Base-by-base conservation (phyloP, 140 eudicot genomes). In the Bidens hawaiensis region DNA sequence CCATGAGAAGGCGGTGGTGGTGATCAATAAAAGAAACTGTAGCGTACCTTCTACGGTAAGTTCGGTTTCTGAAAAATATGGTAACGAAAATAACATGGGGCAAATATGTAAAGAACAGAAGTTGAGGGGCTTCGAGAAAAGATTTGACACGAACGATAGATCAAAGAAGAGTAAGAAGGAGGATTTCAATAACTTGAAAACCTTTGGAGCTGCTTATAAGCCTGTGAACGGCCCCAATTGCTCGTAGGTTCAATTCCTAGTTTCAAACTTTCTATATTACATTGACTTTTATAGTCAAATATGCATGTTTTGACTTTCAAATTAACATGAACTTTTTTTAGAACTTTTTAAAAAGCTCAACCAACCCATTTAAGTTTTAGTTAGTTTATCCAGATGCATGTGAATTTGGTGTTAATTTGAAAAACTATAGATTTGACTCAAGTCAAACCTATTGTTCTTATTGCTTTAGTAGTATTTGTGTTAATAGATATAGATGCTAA, bases 211-310 rank as follows among this genome's bases (percentile, higher is more conserved):
- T 6, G 67, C 83, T 40, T 70, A 69, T 61, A 83, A 74, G 66
- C 90, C 86, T 24, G 6, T 74, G 24, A 73, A 79, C 64, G 83
- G 83, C 14, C 90, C 90, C 0, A 77, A 76, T 14, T 83, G 90
- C 77, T 76, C 86, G 90, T 80, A 76, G 70, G 90, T 77, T 65
- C 33, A 56, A 7, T 23, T 59, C 46, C 38, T 65, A 4, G 68
- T 73, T 65, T 49, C 33, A 46, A 18, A 4, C 62, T 73, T 65
- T 49, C 33, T 57, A 18, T 58, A 14, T 25, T 36, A 18, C 21
- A 15, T 65, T 56, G 62, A 73, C 68, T 26, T 64, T 25, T 18
- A 5, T 28, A 26, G 70, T 62, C 76, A 53, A 51, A 62, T 4
- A 18, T n/a, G 41, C 42, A 18, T 50, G 21, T 40, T 19, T 21